A percentile compares a stretch with the other conserved stretches of the same genome.
These are phyloP conservation scores for Lentinus brumalis DNA, from an alignment of 768 basidiomycete species.

Conservation along the genomic window DNA sequence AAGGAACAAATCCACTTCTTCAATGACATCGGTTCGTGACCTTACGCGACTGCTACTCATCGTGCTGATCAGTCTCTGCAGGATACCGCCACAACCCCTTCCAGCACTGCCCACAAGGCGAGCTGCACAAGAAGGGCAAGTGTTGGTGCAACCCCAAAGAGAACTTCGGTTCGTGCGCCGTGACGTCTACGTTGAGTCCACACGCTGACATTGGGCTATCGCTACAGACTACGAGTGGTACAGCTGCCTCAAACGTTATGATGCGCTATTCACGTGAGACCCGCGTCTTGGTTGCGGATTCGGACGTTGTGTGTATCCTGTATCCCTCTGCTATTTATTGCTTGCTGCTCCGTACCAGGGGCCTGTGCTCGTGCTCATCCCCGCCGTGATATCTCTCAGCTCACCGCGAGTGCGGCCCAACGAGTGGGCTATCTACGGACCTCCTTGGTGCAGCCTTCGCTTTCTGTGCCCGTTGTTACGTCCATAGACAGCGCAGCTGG, in stretches of 20 bases:
- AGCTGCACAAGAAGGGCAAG: conserved; percentile 72
- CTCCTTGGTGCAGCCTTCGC: background rate
- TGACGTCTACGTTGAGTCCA: background rate
- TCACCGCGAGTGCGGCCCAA: background rate
- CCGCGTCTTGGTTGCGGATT: background rate
- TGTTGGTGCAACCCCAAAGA: conserved; percentile 82
- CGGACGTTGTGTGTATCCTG: background rate
- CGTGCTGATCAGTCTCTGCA: background rate
- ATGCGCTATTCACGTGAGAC: conserved; percentile 49
- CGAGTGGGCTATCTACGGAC: background rate
- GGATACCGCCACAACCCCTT: conserved; percentile 91
- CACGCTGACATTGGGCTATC: conserved; percentile 16
- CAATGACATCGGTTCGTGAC: conserved; percentile 72
- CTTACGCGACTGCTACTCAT: background rate
- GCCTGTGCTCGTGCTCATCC: background rate
- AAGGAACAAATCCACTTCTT: conserved; percentile 95
- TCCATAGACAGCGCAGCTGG: background rate
- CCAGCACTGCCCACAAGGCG: conserved; percentile 87
- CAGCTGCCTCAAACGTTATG: conserved; percentile 82
- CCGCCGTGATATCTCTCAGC: background rate
- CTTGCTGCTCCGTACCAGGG: background rate
- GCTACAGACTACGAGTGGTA: conserved; percentile 79
- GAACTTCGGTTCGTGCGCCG: conserved; percentile 62
- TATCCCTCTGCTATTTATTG: background rate
- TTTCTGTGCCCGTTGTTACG: background rate